Evolutionary conservation across 768 basidiomycete species (phyloP).

Genomic region (Hericium alpestre): DNA sequence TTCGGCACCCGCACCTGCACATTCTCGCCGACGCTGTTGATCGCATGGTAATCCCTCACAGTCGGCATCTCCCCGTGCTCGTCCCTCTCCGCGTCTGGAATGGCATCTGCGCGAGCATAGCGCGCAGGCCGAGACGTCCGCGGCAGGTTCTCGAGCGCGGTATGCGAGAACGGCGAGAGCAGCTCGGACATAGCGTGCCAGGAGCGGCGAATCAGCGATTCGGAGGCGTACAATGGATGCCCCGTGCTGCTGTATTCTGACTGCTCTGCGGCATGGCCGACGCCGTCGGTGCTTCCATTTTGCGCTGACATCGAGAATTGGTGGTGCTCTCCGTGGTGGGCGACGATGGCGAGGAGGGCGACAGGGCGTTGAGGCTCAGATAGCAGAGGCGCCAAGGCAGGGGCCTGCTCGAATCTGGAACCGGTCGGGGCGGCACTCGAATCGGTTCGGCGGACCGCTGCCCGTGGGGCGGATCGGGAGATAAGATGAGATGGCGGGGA

Average conservation of each 20-base stretch:
- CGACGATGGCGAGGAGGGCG: background rate
- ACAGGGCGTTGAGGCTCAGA: background rate
- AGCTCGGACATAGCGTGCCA: slow-evolving; percentile 52
- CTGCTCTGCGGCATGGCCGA: background rate
- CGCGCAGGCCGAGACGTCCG: slow-evolving; percentile 27
- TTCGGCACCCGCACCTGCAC: slow-evolving; percentile 61
- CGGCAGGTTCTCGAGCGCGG: slow-evolving; percentile 44
- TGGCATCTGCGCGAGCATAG: slow-evolving; percentile 64
- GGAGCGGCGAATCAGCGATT: slow-evolving; percentile 40
- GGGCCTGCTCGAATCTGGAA: background rate
- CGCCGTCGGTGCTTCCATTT: background rate
- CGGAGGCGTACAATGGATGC: background rate
- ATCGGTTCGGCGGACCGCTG: background rate
- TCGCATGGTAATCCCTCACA: slow-evolving; percentile 67
- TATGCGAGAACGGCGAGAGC: slow-evolving; percentile 58
- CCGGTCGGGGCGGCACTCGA: background rate
- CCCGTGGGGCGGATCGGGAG: background rate
- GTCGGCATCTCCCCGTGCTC: slow-evolving; percentile 45
- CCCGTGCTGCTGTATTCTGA: background rate
- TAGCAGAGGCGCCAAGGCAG: too few relatives aligned
- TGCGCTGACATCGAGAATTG: background rate
- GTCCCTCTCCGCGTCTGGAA: slow-evolving; percentile 48
- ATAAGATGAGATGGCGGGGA: background rate
- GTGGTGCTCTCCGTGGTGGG: background rate
- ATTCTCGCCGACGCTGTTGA: slow-evolving; percentile 44